These are phyloP conservation scores for Botrytis fragariae DNA, from an alignment of 2,329 filamentous ascomycete species.

Conservation along the genomic window DNA sequence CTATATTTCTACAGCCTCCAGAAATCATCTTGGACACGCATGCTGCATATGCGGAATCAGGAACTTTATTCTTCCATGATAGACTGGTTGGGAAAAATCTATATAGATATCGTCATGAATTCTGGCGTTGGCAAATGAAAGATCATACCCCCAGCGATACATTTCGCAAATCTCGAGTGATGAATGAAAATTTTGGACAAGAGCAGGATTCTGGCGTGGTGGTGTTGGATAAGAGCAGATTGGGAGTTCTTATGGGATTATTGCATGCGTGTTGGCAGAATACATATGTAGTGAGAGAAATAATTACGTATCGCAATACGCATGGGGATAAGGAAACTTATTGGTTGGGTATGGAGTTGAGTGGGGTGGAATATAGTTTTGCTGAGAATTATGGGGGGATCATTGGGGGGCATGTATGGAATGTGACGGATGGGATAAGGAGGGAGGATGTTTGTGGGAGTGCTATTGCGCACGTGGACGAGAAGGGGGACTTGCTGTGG, in stretches of 20 bases:
- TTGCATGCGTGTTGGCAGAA: slow-evolving; percentile 49
- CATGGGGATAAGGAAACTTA: slow-evolving; percentile 49
- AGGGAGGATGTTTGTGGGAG: neutral
- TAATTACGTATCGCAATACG: slow-evolving; percentile 43
- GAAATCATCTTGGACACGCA: slow-evolving; percentile 38
- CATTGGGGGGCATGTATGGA: slow-evolving; percentile 39
- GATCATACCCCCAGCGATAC: slow-evolving; percentile 34
- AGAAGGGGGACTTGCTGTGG: neutral
- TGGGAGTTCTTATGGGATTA: slow-evolving; percentile 42
- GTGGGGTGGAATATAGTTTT: slow-evolving; percentile 42
- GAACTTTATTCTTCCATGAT: slow-evolving; percentile 44
- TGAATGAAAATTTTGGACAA: neutral
- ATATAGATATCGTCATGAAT: slow-evolving; percentile 41
- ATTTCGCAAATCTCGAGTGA: neutral
- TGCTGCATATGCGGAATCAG: slow-evolving; percentile 37
- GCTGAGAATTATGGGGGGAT: slow-evolving; percentile 45
- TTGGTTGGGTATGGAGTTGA: slow-evolving; percentile 47
- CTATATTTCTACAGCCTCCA: neutral
- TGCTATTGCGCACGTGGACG: neutral
- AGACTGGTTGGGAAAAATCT: slow-evolving; percentile 32
- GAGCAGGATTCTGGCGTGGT: neutral
- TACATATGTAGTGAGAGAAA: slow-evolving; percentile 41
- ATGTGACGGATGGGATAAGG: neutral
- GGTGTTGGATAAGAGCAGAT: slow-evolving; percentile 37
- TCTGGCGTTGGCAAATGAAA: slow-evolving; percentile 42